Evolutionary conservation across 2,329 filamentous ascomycete species (phyloP), one percentile per base, ranked within the genome.

Genomic region (Harringtonia lauricola): DNA sequence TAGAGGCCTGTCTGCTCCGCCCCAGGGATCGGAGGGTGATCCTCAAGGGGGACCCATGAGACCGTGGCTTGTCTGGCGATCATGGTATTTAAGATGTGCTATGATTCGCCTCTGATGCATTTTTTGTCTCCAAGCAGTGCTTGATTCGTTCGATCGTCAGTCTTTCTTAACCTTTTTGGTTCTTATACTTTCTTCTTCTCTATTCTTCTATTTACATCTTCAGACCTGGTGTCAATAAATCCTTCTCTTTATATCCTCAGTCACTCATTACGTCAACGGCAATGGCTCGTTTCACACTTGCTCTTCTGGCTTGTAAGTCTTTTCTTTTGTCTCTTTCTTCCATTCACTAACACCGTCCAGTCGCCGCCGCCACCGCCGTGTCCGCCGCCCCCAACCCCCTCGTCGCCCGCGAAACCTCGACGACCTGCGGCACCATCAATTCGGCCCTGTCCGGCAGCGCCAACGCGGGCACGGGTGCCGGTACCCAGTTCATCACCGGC

Each of bases 401-500:
- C 46, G 46, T 44, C 21, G 47, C 50, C n/a, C n/a, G n/a, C n/a
- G n/a, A n/a, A n/a, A n/a, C 24, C 7, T 26, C 24, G 24, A 10
- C 24, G 6, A 10, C 24, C 24, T 26, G 24, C 24, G 7, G 7
- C 7, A 10, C 24, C 24, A 26, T 26, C 10, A 10, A 26, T 10
- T 6, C 6, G 24, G 10, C 24, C 7, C 24, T 26, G 24, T 6
- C 24, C 24, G 24, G 24, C 24, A 26, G 24, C 31, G 40, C 51
- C 37, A 54, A 55, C 41, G 43, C 59, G 36, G 54, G 56, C 48
- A 55, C 53, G 42, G 56, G 51, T 40, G 19, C 44, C 10, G 56
- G 54, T 18, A 41, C 29, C 3, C 56, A 58, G 48, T 59, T 59
- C 48, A 59, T 59, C 48, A 55, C 55, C 6, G 57, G 57, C 40